Percentiles rank a stretch among this genome's conserved stretches.
Conservation (phyloP, 306 rosid genomes). For the Trichosanthes cucumerina region DNA sequence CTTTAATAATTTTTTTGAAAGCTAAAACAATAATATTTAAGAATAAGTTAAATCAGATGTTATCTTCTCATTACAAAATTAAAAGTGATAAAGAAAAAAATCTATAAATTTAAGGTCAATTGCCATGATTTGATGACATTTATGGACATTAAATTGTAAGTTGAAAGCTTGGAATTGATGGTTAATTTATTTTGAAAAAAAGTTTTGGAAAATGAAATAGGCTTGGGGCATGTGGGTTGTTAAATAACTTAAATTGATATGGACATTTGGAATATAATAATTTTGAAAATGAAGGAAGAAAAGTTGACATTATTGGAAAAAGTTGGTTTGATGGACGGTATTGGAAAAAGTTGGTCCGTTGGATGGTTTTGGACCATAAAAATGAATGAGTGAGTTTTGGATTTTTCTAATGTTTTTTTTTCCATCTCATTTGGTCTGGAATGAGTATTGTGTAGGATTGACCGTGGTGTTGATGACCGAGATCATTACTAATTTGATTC, state of each 20-base stretch:
- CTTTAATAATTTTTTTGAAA: no score
- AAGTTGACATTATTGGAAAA: neutral
- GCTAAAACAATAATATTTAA: no score
- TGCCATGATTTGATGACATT: neutral
- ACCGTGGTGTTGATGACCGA: neutral
- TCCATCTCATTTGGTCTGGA: neutral
- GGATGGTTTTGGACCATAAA: neutral
- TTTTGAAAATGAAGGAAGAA: neutral
- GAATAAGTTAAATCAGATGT: no score
- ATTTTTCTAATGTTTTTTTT: neutral
- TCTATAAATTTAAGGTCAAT: no score
- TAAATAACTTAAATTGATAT: slow-evolving; percentile 7
- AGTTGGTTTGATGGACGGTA: neutral
- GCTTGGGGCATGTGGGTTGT: neutral
- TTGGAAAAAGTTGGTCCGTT: neutral
- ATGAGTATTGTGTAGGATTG: neutral
- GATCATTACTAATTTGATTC: no score
- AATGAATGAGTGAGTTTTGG: neutral
- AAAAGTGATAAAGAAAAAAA: no score
- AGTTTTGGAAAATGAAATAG: neutral
- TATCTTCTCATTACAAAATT: no score
- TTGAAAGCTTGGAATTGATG: neutral
- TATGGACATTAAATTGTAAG: neutral
- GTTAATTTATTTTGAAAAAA: neutral
- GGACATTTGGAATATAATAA: slow-evolving; percentile 1